Conservation (phyloP, 495 filamentous ascomycete genomes). For the Aspergillus carlsbadensis region DNA sequence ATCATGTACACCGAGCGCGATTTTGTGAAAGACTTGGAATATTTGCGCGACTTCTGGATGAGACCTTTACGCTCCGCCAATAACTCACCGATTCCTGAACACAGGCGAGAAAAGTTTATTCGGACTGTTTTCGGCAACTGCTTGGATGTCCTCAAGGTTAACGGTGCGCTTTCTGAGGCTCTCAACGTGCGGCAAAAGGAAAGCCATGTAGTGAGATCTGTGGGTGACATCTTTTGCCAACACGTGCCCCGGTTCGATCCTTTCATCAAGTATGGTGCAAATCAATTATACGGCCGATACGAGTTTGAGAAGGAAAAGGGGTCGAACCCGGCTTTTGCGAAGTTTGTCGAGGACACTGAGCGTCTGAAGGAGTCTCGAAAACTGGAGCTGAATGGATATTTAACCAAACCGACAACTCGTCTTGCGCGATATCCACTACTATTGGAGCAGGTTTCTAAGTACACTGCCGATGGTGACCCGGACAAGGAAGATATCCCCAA, state of each 20-base stretch:
- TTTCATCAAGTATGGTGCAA: slow-evolving; percentile 95
- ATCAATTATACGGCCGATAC: slow-evolving; percentile 94
- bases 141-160: slow-evolving; percentile 90
- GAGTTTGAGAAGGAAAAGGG: slow-evolving; percentile 97
- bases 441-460: slow-evolving; percentile 87
- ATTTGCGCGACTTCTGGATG: slow-evolving; percentile 98
- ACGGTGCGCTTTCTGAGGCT: slow-evolving; percentile 79
- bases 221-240: slow-evolving; percentile 93
- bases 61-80: slow-evolving; percentile 73
- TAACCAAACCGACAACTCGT: slow-evolving; percentile 97
- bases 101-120: slow-evolving; percentile 85
- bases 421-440: slow-evolving; percentile 93
- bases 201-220: slow-evolving; percentile 77
- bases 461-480: slow-evolving; percentile 79
- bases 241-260: slow-evolving; percentile 90
- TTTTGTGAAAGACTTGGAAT: slow-evolving; percentile 99
- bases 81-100: slow-evolving; percentile 83
- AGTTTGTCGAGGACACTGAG: slow-evolving; percentile 96
- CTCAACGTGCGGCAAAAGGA: slow-evolving; percentile 90
- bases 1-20: slow-evolving; percentile 98
- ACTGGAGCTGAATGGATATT: slow-evolving; percentile 94
- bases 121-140: slow-evolving; percentile 94
- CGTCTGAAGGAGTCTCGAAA: slow-evolving; percentile 95
- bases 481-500: slow-evolving; percentile 91
- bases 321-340: slow-evolving; percentile 78